Evolutionary conservation across 1,284 basidiomycete species (phyloP).

Genomic region (Sanghuangporus sanghuang): DNA sequence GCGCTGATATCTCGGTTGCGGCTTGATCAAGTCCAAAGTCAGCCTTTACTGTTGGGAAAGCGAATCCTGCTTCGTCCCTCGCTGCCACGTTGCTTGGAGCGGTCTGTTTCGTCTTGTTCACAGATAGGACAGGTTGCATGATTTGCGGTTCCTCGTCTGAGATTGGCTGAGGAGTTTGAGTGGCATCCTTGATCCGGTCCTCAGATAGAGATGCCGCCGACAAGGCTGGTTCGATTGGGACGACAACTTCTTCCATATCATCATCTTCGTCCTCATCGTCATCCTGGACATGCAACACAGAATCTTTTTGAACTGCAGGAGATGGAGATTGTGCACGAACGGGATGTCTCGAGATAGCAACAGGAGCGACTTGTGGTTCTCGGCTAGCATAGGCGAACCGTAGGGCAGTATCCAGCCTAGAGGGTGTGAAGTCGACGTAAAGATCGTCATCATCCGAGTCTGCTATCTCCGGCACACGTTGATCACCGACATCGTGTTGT

Average conservation of each 20-base stretch:
- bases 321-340: constrained; percentile 7
- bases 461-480: neutral
- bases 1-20: neutral
- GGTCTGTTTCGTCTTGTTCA: neutral
- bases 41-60: neutral
- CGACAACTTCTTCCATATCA: constrained; percentile 43
- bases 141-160: too few species aligned
- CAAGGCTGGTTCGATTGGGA: constrained; percentile 1
- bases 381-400: constrained; percentile 14
- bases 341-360: constrained; percentile 15
- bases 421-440: constrained; percentile 14
- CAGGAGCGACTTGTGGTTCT: neutral
- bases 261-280: constrained; percentile 31
- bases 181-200: too few species aligned
- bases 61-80: neutral
- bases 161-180: too few species aligned
- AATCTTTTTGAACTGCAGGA: neutral
- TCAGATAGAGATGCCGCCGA: neutral
- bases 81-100: neutral
- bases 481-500: neutral
- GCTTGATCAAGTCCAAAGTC: too few species aligned
- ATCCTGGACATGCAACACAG: constrained; percentile 21
- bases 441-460: constrained; percentile 16
- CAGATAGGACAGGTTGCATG: neutral
- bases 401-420: constrained; percentile 15